Conservation (phyloP, 2,329 filamentous ascomycete genomes). For the Botryosphaeria agaves region DNA sequence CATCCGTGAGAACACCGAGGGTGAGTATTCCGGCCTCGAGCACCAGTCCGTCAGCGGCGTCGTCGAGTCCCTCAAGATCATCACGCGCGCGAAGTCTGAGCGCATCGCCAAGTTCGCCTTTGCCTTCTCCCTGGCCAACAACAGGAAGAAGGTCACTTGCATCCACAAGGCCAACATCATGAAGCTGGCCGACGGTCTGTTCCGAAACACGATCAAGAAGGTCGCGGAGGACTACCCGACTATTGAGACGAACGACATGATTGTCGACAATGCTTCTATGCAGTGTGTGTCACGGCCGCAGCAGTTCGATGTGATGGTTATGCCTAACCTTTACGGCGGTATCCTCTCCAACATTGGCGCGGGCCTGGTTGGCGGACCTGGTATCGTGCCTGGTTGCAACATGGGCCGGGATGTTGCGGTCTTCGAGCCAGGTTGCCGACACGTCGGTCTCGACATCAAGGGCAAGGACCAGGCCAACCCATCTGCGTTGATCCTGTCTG, state of each 20-base stretch:
- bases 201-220: conserved; percentile 92
- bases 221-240: conserved; percentile 91
- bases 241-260: conserved; percentile 96
- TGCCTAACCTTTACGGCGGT: conserved; percentile 98
- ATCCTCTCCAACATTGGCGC: conserved; percentile 98
- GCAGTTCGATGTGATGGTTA: conserved; percentile 99
- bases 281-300: conserved; percentile 91
- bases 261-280: conserved; percentile 99
- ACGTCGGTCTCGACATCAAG: conserved; percentile 98
- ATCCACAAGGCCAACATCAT: conserved; percentile 99
- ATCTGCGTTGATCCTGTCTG: conserved; percentile 84
- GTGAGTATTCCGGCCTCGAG: conserved; percentile 97
- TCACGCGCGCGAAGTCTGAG: conserved; percentile 97
- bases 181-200: conserved; percentile 97
- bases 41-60: conserved; percentile 94
- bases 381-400: conserved; percentile 96
- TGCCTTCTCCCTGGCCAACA: conserved; percentile 93
- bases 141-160: conserved; percentile 97
- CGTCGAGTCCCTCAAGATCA: conserved; percentile 99
- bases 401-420: conserved; percentile 98
- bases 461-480: conserved; percentile 99
- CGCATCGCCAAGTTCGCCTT: conserved; percentile 98
- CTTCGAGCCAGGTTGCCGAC: conserved; percentile 97
- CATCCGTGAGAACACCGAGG: conserved; percentile 99
- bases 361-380: conserved; percentile 88